Conservation (phyloP, 805 yeast genomes). For the Monosporozyma aerobia region DNA sequence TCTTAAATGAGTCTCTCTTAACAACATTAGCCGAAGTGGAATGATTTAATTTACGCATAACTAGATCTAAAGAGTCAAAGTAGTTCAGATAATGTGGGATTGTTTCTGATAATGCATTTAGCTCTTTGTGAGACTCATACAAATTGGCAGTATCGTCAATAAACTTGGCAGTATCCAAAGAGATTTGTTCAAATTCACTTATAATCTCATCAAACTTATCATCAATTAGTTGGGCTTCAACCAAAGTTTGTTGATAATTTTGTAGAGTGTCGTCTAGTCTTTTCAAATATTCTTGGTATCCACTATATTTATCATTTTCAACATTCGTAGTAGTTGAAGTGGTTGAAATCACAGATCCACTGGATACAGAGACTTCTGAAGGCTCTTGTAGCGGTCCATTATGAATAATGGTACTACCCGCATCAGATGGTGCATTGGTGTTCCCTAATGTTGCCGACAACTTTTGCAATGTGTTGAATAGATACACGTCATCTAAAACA, state of each 20-base stretch:
- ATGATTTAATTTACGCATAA: constrained; percentile 58
- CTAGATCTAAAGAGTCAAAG: constrained; percentile 63
- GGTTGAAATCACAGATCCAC: background rate
- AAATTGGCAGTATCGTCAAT: constrained; percentile 39
- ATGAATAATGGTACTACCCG: background rate
- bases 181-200: constrained; percentile 27
- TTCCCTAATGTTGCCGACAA: constrained; percentile 9
- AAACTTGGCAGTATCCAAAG: constrained; percentile 30
- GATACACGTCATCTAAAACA: constrained; percentile 23
- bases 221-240: constrained; percentile 30
- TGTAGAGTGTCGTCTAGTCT: constrained; percentile 28
- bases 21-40: constrained; percentile 60
- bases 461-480: constrained; percentile 16
- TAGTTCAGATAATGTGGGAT: constrained; percentile 51
- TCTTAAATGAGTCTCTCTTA: constrained; percentile 44
- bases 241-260: constrained; percentile 35
- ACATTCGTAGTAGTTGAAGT: background rate
- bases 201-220: constrained; percentile 25
- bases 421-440: background rate
- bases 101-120: constrained; percentile 44
- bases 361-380: background rate
- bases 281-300: constrained; percentile 14
- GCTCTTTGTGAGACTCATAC: constrained; percentile 36
- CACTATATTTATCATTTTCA: constrained; percentile 9
- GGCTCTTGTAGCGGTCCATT: background rate